Percentiles rank a stretch among this genome's conserved stretches.
Evolutionary conservation across 1,284 basidiomycete species (phyloP).

Genomic region (Heimioporus punctisporus): DNA sequence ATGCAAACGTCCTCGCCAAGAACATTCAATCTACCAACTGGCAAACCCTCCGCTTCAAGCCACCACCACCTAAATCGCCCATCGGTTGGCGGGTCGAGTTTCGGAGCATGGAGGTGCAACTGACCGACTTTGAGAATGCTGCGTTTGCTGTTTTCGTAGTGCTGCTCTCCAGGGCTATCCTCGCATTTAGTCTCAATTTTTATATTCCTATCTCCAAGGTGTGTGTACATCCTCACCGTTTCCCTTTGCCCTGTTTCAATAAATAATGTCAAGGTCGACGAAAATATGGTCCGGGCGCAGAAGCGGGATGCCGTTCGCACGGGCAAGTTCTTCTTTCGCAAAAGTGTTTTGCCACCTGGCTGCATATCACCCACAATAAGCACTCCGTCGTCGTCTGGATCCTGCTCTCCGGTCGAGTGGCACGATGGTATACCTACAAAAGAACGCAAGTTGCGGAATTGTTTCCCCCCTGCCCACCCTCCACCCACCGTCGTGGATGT

Average conservation of each 20-base stretch:
- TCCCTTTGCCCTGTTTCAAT: not conserved
- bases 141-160: conserved; percentile 96
- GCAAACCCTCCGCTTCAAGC: conserved; percentile 99
- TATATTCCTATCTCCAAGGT: conserved; percentile 98
- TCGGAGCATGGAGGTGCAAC: conserved; percentile 98
- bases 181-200: conserved; percentile 91
- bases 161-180: conserved; percentile 91
- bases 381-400: conserved; percentile 52
- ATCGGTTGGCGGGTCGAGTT: conserved; percentile 99
- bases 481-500: conserved; percentile 44
- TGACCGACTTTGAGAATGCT: conserved; percentile 99
- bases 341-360: conserved; percentile 75
- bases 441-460: conserved; percentile 69
- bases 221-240: conserved; percentile 14
- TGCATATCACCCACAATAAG: conserved; percentile 42
- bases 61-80: conserved; percentile 87
- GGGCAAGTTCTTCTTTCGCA: conserved; percentile 91
- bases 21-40: conserved; percentile 99
- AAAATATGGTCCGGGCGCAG: conserved; percentile 95
- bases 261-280: conserved; percentile 75
- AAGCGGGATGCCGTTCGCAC: conserved; percentile 75
- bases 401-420: conserved; percentile 47
- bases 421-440: conserved; percentile 41
- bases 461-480: conserved; percentile 60
- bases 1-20: conserved; percentile 39